Evolutionary conservation across 345 rosid species (phyloP), one percentile per base, ranked within the genome.

Genomic region (Populus nigra): DNA sequence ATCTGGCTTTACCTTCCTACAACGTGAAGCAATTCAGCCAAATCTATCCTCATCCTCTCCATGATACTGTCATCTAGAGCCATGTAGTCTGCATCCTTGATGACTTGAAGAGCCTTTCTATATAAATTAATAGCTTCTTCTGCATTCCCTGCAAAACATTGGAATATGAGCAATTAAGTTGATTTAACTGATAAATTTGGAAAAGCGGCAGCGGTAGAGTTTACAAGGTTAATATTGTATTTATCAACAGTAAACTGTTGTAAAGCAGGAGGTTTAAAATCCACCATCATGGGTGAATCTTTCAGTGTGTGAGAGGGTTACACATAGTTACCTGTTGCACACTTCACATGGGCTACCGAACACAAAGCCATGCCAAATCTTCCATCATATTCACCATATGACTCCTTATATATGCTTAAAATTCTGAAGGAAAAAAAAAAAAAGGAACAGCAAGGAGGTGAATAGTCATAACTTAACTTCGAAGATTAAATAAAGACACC

Each of bases 31-130:
- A 93, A 72, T 81, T 93, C 98, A 22, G 95, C 97, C 85, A 94
- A 88, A 83, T 94, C 97, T 85, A 90, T 88, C 83, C 92, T 90
- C 91, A 94, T 85, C 81, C 85, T 90, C 88, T 88, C 97, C 88
- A 93, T 78, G 73, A 89, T 29, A 71, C 78, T 68, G 73, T 93
- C 89, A 81, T 91, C 97, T 63, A 86, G 53, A 45, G 88, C 82
- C 89, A 86, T 69, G 78, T 85, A 87, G 78, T 87, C 88, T 77
- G 95, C 84, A 76, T 84, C 91, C 82, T 89, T 90, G 77, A 94
- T 87, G 61, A 91, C 81, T 75, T 75, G 82, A 71, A 93, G 85
- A 77, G 93, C 97, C 0, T 79, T 89, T 86, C 79, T 89, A 73
- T 94, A 94, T 62, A 90, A 79, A 66, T 81, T 82, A 76, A 94